Base-by-base conservation (phyloP, 805 yeast species). In the Candida jianshihensis region DNA sequence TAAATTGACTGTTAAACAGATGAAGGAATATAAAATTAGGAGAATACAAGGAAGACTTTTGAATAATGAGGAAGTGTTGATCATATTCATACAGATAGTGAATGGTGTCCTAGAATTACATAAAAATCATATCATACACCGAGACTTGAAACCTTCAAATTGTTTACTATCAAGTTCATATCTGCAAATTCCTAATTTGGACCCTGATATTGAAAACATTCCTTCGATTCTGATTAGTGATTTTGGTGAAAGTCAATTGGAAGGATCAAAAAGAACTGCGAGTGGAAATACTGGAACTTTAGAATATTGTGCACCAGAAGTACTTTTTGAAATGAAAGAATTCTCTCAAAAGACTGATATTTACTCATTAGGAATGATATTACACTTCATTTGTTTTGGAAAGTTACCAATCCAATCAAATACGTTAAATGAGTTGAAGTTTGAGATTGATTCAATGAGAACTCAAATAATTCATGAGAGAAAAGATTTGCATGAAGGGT, bases 81-180 rank as follows among this genome's bases (percentile, higher is more conserved):
- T 76, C 33, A 76, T 84, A 36, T 74, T 85, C 48, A 64, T 56
- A 31, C 94, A 86, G 53, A 72, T 86, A 1, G 71, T 76, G 1
- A 64, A 66, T 24, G 96, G 95, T 0, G 78, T 88, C 11, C 59
- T 68, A 29, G 82, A 82, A 52, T 62, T 88, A 37, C 96, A 88
- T 53, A 61, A 64, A 8, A 72, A 76, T 39, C 86, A 87, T 20
- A 77, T 87, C 21, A 71, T 88, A n/a, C 96, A 88, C 52, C 67
- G 96, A 21, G 96, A 88, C 56, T 64, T 88, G 42, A 88, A 88
- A 49, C 96, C 96, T 0, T 83, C 95, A 1, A 88, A 88, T 49
- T 86, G 95, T 59, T 63, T 88, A 19, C 59, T 88, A 33, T 38
- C 64, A 2, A 45, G 49, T 4, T 42, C 47, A 19, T 60, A 53